These are phyloP conservation scores for Larix kaempferi DNA, from an alignment of 75 land plant genomes.

Conservation along the genomic window DNA sequence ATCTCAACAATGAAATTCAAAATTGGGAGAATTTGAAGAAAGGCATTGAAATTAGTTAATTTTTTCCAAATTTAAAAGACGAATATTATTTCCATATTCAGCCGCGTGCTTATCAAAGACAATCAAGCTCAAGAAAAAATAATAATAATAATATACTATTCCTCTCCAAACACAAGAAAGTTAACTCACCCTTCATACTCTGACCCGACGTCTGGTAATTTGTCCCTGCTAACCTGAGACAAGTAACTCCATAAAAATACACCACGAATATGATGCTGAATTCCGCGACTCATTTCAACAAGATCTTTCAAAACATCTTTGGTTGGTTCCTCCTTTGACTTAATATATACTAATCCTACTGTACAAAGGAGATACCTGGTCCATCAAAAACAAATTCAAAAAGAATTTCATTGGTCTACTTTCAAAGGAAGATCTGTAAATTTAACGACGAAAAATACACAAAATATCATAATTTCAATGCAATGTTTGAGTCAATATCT, in stretches of 20 bases:
- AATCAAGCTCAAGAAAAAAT: background rate
- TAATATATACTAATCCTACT: conserved; percentile 97
- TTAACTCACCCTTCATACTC: conserved; percentile 89
- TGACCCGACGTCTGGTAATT: conserved; percentile 94
- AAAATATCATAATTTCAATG: background rate
- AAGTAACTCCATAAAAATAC: conserved; percentile 92
- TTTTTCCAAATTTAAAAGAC: no score
- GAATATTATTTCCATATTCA: background rate
- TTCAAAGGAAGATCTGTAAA: background rate
- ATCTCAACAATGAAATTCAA: no score
- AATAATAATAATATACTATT: background rate
- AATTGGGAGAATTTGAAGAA: no score
- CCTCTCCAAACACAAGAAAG: background rate
- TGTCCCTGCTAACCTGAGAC: conserved; percentile 91
- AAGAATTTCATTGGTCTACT: background rate
- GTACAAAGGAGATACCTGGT: conserved; percentile 92
- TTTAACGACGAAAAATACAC: background rate
- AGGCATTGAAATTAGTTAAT: no score
- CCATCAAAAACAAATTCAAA: conserved; percentile 9
- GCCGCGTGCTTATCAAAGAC: background rate
- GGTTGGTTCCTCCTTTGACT: conserved; percentile 96
- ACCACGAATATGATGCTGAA: conserved; percentile 96
- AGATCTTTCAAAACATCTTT: conserved; percentile 96
- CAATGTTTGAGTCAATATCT: no score
- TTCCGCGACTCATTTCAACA: conserved; percentile 97